These are phyloP conservation scores for Trapa incisa DNA, from an alignment of 345 rosid genomes.

Conservation along the genomic window DNA sequence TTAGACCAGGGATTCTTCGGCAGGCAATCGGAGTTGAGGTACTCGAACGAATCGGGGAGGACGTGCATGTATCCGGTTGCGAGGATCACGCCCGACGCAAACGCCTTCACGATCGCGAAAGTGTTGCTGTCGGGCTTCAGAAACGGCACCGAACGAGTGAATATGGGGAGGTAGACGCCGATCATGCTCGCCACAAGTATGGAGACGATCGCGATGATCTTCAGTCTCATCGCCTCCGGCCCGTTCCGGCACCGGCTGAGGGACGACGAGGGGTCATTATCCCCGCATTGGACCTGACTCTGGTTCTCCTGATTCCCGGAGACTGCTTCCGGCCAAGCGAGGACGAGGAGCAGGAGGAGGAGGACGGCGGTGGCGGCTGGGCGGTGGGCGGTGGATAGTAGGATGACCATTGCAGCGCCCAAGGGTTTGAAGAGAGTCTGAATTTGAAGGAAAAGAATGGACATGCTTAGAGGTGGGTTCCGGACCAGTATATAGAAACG, in stretches of 20 bases:
- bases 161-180: conserved; percentile 44
- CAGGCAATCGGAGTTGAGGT: conserved; percentile 39
- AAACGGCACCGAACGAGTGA: conserved; percentile 20
- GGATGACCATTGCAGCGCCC: too few relatives aligned
- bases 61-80: conserved; percentile 60
- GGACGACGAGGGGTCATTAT: not conserved
- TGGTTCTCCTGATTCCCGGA: not conserved
- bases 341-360: not conserved
- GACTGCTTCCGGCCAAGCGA: not conserved
- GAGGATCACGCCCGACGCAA: conserved; percentile 56
- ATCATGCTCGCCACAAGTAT: conserved; percentile 41
- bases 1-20: conserved; percentile 32
- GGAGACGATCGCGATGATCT: conserved; percentile 25
- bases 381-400: not conserved
- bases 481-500: not conserved
- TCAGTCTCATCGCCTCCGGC: not conserved
- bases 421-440: too few relatives aligned
- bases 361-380: not conserved
- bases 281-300: not conserved
- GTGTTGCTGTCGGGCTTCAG: conserved; percentile 38
- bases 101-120: conserved; percentile 52
- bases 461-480: too few relatives aligned
- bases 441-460: too few relatives aligned
- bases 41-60: conserved; percentile 48
- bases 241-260: not conserved